A percentile compares a stretch with the other conserved stretches of the same genome.
phyloP scores from a whole-genome alignment of 1,139 yeast species.

The Candida dubliniensis region DNA sequence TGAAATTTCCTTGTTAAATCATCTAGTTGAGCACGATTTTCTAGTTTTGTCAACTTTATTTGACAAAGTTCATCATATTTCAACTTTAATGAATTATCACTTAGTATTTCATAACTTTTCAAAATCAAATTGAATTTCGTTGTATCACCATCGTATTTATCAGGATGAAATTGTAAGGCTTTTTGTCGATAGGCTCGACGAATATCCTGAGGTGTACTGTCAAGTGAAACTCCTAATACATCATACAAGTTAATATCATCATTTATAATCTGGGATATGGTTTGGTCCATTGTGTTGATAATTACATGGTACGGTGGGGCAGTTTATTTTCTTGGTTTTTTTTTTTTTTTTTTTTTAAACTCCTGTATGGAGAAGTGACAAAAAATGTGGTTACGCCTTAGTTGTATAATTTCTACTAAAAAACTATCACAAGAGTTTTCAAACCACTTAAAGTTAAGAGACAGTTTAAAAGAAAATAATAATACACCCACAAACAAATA shows the following conservation, averaged over 20 bases:
- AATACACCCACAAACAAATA: no score
- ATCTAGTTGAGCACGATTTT: conserved; percentile 18
- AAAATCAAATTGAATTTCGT: conserved; percentile 40
- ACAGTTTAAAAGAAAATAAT: no score
- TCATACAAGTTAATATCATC: conserved; percentile 38
- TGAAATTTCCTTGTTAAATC: conserved; percentile 34
- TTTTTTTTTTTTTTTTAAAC: not conserved
- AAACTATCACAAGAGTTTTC: no score
- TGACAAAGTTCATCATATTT: conserved; percentile 38
- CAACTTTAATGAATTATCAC: conserved; percentile 25
- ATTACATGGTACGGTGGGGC: not conserved
- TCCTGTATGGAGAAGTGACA: no score
- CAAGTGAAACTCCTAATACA: conserved; percentile 27
- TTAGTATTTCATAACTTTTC: conserved; percentile 41
- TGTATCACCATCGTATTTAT: conserved; percentile 43
- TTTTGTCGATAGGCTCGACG: conserved; percentile 80
- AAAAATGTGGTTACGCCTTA: no score
- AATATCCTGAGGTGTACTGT: conserved; percentile 53
- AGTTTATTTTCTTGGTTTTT: not conserved
- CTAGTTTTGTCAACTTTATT: conserved; percentile 16
- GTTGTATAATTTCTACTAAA: no score
- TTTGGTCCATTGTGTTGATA: conserved; percentile 14
- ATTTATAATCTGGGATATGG: conserved; percentile 23
- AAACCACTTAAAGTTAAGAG: no score
- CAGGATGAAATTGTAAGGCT: conserved; percentile 76